Evolutionary conservation across 129 eudicot species (phyloP).

Genomic region (Artemisia tridentata): DNA sequence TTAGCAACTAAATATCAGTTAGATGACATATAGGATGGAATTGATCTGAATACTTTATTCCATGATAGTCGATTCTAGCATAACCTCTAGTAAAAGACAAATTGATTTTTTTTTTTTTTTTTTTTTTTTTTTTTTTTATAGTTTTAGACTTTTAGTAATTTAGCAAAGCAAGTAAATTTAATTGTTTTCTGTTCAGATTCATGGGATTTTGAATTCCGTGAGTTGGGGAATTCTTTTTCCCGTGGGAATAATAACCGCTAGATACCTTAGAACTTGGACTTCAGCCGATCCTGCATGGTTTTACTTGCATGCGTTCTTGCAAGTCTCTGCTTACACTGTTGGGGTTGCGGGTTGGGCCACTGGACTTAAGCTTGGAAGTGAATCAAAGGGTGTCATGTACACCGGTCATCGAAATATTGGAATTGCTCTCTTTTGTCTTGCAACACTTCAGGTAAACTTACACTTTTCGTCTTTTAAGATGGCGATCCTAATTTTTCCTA

Average conservation of each 20-base stretch:
- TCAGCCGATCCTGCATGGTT: constrained; percentile 86
- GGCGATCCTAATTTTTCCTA: too few relatives aligned
- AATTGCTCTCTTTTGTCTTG: constrained; percentile 68
- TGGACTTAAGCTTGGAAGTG: constrained; percentile 73
- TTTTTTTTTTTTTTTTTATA: too few relatives aligned
- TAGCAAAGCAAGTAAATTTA: background rate
- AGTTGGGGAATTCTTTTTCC: constrained; percentile 86
- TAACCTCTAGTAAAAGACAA: too few relatives aligned
- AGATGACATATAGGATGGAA: too few relatives aligned
- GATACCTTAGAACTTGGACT: constrained; percentile 56
- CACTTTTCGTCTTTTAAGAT: too few relatives aligned
- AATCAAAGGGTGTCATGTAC: constrained; percentile 57
- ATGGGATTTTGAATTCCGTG: constrained; percentile 73
- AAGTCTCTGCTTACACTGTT: constrained; percentile 61
- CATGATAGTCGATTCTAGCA: too few relatives aligned
- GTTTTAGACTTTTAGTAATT: background rate
- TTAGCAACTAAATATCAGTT: too few relatives aligned
- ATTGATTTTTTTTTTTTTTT: too few relatives aligned
- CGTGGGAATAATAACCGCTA: constrained; percentile 53
- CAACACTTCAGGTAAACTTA: constrained; percentile 74
- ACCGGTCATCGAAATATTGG: constrained; percentile 64
- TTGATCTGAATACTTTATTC: too few relatives aligned
- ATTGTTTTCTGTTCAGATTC: constrained; percentile 46
- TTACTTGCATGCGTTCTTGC: constrained; percentile 68
- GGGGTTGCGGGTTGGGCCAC: constrained; percentile 96